Evolutionary conservation across 2,329 filamentous ascomycete species (phyloP), one percentile per base, ranked within the genome.

Genomic region (Penicillium hesseltinei): DNA sequence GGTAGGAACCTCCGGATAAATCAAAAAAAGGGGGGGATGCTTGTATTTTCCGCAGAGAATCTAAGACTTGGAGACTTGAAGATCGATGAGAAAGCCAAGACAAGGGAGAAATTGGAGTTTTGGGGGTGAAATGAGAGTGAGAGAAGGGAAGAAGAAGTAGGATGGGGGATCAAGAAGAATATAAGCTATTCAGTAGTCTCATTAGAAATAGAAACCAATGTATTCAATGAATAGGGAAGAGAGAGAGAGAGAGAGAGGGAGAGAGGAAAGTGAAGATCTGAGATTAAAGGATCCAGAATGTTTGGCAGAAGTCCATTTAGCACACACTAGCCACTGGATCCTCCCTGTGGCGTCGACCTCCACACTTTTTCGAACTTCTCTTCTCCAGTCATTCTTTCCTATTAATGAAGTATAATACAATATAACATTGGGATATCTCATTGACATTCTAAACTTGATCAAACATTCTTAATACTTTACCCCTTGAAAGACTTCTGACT

Each of bases 201-300:
- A 36, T 43, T 31, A 51, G 40, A n/a, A 39, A 46, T 23, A 21
- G 6, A 39, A 38, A 52, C 11, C 31, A 39, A 52, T 13, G 27
- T 42, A 35, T 35, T 29, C 29, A 17, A 45, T 40, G 31, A 15
- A 40, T 23, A 43, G 35, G 35, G 19, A 38, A 53, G 49, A 45
- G 53, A 31, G 27, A 51, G 49, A 31, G 29, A 52, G 57, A 49
- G 51, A 54, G 54, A 29, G 57, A 48, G 54, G 45, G 58, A 48
- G 51, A 54, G 53, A 56, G 46, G 51, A 58, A 50, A 57, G 59
- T 52, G 58, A 55, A 60, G 60, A 57, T 53, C 59, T 51, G 54
- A 56, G 52, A 57, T 56, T 51, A 56, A 60, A 62, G 56, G 52
- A 53, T 57, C 55, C 56, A 56, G 58, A 53, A 55, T 54, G 55